Evolutionary conservation across 2,329 filamentous ascomycete species (phyloP).

Genomic region (Colletotrichum godetiae): DNA sequence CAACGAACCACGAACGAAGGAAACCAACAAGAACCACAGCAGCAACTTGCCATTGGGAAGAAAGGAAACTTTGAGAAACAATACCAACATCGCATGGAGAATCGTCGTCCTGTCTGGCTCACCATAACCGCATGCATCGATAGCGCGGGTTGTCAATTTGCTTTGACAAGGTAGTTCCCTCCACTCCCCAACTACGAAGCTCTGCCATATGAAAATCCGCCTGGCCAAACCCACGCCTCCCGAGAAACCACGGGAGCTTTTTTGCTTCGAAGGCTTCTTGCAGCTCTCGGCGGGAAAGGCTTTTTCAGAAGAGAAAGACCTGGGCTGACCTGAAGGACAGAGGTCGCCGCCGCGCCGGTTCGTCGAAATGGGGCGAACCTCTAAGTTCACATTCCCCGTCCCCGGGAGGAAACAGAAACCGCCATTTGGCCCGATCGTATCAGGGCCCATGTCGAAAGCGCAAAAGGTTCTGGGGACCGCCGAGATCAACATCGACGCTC

Average conservation of each 20-base stretch:
- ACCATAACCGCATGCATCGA: conserved; percentile 32
- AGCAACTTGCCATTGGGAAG: not conserved
- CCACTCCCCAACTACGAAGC: not conserved
- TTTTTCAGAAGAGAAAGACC: not conserved
- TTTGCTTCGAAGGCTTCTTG: not conserved
- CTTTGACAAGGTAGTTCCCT: conserved; percentile 36
- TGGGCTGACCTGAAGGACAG: conserved; percentile 24
- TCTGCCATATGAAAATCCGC: conserved; percentile 16
- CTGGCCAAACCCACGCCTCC: conserved; percentile 9
- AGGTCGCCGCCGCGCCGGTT: conserved; percentile 1
- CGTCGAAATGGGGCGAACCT: conserved; percentile 50
- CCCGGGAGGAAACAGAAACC: conserved; percentile 59
- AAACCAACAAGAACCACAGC: not conserved
- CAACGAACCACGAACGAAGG: conserved; percentile 2
- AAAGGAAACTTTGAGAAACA: not conserved
- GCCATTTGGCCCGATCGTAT: conserved; percentile 41
- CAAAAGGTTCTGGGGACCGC: conserved; percentile 62
- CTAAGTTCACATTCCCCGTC: conserved; percentile 61
- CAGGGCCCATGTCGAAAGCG: conserved; percentile 60
- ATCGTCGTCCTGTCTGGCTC: conserved; percentile 11
- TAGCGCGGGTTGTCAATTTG: conserved; percentile 25
- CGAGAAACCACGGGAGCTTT: conserved; percentile 6
- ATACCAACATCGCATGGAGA: conserved; percentile 24
- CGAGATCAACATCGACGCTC: conserved; percentile 55
- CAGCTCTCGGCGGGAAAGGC: not conserved